phyloP scores from a whole-genome alignment of 1,284 basidiomycete genomes.

The Athelia sp. region DNA sequence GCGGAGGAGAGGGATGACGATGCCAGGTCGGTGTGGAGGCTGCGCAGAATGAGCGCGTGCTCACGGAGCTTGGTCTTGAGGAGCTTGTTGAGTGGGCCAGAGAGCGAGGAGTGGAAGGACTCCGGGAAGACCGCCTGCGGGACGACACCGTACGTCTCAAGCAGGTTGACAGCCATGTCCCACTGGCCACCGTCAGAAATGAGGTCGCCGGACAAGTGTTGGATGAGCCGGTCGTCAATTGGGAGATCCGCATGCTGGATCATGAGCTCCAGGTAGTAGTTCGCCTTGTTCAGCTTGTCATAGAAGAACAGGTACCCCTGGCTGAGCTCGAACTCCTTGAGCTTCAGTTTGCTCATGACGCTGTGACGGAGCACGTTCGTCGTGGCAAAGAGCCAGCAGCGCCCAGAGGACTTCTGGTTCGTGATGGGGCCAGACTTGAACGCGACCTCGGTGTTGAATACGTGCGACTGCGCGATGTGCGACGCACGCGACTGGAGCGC shows the following conservation, averaged over 20 bases:
- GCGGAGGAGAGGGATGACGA: conserved; percentile 37
- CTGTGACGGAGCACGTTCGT: conserved; percentile 85
- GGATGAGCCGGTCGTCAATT: conserved; percentile 24
- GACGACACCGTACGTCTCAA: conserved; percentile 81
- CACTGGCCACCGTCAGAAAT: conserved; percentile 93
- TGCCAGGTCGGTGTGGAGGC: conserved; percentile 47
- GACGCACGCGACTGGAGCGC: conserved; percentile 66
- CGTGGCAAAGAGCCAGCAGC: conserved; percentile 93
- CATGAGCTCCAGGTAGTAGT: conserved; percentile 85
- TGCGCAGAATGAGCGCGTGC: conserved; percentile 79
- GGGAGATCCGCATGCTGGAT: conserved; percentile 81
- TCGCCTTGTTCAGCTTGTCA: conserved; percentile 93
- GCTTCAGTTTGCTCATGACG: conserved; percentile 80
- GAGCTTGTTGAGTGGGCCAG: conserved; percentile 70
- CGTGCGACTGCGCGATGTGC: conserved; percentile 57
- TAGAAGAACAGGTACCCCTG: conserved; percentile 93
- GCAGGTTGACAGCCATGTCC: conserved; percentile 91
- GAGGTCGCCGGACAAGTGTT: conserved; percentile 79
- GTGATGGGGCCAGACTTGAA: conserved; percentile 82
- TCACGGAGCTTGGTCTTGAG: conserved; percentile 90
- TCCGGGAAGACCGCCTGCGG: conserved; percentile 85
- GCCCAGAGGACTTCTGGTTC: conserved; percentile 82
- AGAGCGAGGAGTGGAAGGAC: conserved; percentile 76
- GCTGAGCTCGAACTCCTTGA: conserved; percentile 86
- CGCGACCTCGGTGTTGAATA: conserved; percentile 82